Percentiles rank a stretch among this genome's conserved stretches.
phyloP scores from a whole-genome alignment of 2,329 filamentous ascomycete species.

The Mycosphaerella arachidis region DNA sequence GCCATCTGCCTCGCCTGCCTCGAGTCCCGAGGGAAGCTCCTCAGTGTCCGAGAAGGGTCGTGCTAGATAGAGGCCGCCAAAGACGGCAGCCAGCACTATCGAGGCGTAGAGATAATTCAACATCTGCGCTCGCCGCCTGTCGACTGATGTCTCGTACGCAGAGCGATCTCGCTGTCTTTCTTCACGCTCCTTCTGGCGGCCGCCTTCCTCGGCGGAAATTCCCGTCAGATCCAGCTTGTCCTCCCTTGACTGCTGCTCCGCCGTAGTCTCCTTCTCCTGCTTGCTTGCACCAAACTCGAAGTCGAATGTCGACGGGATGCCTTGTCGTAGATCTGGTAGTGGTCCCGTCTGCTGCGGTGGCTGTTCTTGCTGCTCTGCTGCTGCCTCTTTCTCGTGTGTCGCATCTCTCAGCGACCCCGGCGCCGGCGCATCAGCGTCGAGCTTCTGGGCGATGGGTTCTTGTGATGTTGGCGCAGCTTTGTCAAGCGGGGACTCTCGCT shows the following conservation, averaged over 20 bases:
- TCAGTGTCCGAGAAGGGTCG: constrained; percentile 80
- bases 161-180: constrained; percentile 67
- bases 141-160: constrained; percentile 85
- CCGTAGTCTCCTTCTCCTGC: constrained; percentile 21
- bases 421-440: constrained; percentile 27
- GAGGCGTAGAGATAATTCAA: constrained; percentile 69
- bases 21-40: constrained; percentile 52
- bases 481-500: constrained; percentile 16
- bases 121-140: constrained; percentile 71
- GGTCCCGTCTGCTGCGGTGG: constrained; percentile 47
- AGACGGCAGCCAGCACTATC: constrained; percentile 53
- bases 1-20: constrained; percentile 67
- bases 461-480: constrained; percentile 13
- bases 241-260: constrained; percentile 32
- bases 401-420: constrained; percentile 23
- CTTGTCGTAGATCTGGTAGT: constrained; percentile 86
- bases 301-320: constrained; percentile 85
- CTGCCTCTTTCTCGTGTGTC: constrained; percentile 27
- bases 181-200: constrained; percentile 31
- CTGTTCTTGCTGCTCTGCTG: constrained; percentile 23
- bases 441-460: constrained; percentile 30
- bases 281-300: constrained; percentile 60
- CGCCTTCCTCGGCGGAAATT: constrained; percentile 33
- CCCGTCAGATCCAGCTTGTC: constrained; percentile 23
- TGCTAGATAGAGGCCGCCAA: constrained; percentile 69